Conservation (phyloP, 495 filamentous ascomycete genomes). For the Delitschia confertaspora region DNA sequence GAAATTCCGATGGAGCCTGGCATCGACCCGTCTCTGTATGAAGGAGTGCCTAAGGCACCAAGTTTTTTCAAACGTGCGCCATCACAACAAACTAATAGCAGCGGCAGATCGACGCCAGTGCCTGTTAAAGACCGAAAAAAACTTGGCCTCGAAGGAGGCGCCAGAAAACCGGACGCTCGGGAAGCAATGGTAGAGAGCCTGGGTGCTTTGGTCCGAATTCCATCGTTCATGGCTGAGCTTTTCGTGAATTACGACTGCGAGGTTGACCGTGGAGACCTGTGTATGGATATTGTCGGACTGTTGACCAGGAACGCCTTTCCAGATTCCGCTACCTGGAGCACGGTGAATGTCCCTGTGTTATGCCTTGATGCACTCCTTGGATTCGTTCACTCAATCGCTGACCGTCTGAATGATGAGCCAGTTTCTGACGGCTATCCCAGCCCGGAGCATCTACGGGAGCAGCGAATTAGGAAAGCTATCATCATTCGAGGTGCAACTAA, state of each 20-base stretch:
- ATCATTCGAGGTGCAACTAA: conserved; percentile 82
- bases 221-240: conserved; percentile 86
- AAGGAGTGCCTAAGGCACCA: conserved; percentile 84
- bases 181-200: conserved; percentile 99
- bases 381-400: conserved; percentile 83
- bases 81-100: conserved; percentile 61
- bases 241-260: conserved; percentile 99
- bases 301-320: conserved; percentile 91
- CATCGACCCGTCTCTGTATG: conserved; percentile 85
- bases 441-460: conserved; percentile 51
- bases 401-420: conserved; percentile 67
- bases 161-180: conserved; percentile 82
- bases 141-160: conserved; percentile 85
- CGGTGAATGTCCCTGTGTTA: conserved; percentile 90
- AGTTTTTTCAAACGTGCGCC: conserved; percentile 75
- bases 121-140: conserved; percentile 89
- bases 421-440: conserved; percentile 59
- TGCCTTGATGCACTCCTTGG: conserved; percentile 87
- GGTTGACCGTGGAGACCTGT: conserved; percentile 81
- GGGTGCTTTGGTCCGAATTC: conserved; percentile 81
- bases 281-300: conserved; percentile 88
- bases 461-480: conserved; percentile 69
- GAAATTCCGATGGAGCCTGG: conserved; percentile 85
- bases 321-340: conserved; percentile 98
- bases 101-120: conserved; percentile 85